Evolutionary conservation across 768 basidiomycete genomes (phyloP).

Genomic region (Lentinus tigrinus): DNA sequence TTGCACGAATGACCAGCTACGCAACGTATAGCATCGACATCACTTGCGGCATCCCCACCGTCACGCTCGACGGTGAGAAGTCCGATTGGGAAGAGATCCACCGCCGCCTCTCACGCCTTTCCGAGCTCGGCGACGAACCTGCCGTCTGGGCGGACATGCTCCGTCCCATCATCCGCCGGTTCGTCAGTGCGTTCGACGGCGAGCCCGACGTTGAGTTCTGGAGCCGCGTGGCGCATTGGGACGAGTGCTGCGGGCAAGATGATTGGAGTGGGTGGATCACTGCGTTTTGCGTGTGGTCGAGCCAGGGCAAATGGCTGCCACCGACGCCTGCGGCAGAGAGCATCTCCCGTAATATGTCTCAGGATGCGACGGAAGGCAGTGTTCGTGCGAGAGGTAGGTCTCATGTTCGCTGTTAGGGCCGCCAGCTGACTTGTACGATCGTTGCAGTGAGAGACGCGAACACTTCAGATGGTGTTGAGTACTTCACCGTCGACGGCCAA

Average conservation of each 20-base stretch:
- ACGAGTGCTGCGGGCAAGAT: conserved; percentile 1
- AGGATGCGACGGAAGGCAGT: too few species aligned
- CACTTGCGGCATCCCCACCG: conserved; percentile 25
- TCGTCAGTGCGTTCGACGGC: conserved; percentile 28
- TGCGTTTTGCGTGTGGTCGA: conserved; percentile 17
- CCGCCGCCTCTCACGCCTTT: conserved; percentile 19
- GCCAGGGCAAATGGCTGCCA: conserved; percentile 5
- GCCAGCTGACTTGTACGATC: not conserved
- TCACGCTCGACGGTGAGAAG: conserved; percentile 28
- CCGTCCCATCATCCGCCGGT: conserved; percentile 27
- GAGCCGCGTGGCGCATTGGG: conserved; percentile 2
- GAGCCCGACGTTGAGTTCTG: conserved; percentile 18
- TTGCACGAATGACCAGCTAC: conserved; percentile 9
- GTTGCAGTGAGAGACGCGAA: not conserved
- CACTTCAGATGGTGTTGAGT: conserved; percentile 1
- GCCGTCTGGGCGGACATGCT: conserved; percentile 28
- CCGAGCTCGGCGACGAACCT: conserved; percentile 23
- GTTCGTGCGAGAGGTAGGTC: too few species aligned
- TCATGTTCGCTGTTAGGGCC: too few species aligned
- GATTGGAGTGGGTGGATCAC: conserved; percentile 16
- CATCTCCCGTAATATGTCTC: not conserved
- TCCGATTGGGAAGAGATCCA: conserved; percentile 25
- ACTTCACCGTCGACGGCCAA: not conserved
- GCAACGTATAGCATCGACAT: conserved; percentile 14
- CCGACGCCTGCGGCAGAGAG: not conserved